Conservation (phyloP, 805 yeast genomes). For the Kuraishia molischiana region DNA sequence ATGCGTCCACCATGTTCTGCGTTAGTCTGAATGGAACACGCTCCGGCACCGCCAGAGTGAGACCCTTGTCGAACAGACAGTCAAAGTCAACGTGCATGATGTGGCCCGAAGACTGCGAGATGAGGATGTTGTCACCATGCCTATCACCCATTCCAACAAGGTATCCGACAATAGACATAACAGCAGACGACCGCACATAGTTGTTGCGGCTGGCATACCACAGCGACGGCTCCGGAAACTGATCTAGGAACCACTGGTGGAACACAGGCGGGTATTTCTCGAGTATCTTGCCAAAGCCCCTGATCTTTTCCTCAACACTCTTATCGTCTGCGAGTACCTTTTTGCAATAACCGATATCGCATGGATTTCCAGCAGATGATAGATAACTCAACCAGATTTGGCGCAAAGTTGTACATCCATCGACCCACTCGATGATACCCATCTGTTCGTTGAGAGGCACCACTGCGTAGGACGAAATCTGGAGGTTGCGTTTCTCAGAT, state of each 20-base stretch:
- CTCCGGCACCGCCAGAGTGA: constrained; percentile 72
- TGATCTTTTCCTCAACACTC: constrained; percentile 21
- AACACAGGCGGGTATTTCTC: constrained; percentile 55
- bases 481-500: constrained; percentile 61
- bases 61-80: constrained; percentile 84
- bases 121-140: constrained; percentile 84
- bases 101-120: constrained; percentile 65
- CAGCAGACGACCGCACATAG: constrained; percentile 77
- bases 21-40: constrained; percentile 91
- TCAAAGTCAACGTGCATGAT: constrained; percentile 94
- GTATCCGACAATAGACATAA: constrained; percentile 96
- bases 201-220: constrained; percentile 79
- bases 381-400: constrained; percentile 33
- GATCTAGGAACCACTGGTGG: constrained; percentile 80
- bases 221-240: constrained; percentile 77
- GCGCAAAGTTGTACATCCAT: constrained; percentile 62
- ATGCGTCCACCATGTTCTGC: constrained; percentile 77
- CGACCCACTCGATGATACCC: constrained; percentile 90
- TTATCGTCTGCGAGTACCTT: constrained; percentile 15
- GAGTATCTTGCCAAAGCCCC: constrained; percentile 22
- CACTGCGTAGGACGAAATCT: constrained; percentile 78
- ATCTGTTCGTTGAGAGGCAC: constrained; percentile 76
- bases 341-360: constrained; percentile 13
- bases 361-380: constrained; percentile 13
- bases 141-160: constrained; percentile 93